A percentile compares a stretch with the other conserved stretches of the same genome.
Conservation (phyloP, 2,329 filamentous ascomycete species). For the Fusarium sp. region DNA sequence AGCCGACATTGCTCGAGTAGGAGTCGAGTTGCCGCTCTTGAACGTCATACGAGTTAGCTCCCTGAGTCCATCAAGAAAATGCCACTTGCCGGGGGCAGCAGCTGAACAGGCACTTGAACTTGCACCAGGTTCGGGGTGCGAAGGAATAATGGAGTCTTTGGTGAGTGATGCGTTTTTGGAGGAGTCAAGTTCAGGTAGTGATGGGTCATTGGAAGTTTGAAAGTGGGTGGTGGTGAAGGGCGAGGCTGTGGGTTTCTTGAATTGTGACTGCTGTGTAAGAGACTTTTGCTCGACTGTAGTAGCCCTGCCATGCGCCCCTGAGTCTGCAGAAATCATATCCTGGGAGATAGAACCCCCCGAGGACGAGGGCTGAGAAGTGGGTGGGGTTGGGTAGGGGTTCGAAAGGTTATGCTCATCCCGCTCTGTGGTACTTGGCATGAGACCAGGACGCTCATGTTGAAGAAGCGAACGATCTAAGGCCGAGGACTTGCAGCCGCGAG, state of each 20-base stretch:
- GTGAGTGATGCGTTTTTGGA: constrained; percentile 31
- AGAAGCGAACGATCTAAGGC: constrained; percentile 38
- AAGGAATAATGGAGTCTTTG: constrained; percentile 36
- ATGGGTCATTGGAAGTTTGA: constrained; percentile 40
- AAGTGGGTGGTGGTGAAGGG: constrained; percentile 45
- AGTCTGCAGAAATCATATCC: constrained; percentile 42
- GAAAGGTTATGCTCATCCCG: constrained; percentile 40
- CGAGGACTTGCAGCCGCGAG: constrained; percentile 34
- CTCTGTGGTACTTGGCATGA: constrained; percentile 38
- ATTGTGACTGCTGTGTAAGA: constrained; percentile 33
- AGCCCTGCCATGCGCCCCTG: constrained; percentile 39
- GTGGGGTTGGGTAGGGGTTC: constrained; percentile 67
- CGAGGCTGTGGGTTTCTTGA: constrained; percentile 38
- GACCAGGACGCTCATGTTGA: constrained; percentile 40
- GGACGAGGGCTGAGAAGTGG: constrained; percentile 61
- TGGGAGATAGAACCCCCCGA: constrained; percentile 47
- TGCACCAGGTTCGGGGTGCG: constrained; percentile 57
- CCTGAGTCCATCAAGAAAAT: constrained; percentile 76
- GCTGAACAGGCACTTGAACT: constrained; percentile 57
- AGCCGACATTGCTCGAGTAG: constrained; percentile 84
- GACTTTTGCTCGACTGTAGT: constrained; percentile 36
- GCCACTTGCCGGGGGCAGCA: constrained; percentile 62
- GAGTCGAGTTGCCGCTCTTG: constrained; percentile 94
- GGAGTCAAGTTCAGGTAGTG: constrained; percentile 32
- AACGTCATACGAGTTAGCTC: constrained; percentile 86